phyloP scores from a whole-genome alignment of 768 basidiomycete genomes.

The Pholiota molesta region DNA sequence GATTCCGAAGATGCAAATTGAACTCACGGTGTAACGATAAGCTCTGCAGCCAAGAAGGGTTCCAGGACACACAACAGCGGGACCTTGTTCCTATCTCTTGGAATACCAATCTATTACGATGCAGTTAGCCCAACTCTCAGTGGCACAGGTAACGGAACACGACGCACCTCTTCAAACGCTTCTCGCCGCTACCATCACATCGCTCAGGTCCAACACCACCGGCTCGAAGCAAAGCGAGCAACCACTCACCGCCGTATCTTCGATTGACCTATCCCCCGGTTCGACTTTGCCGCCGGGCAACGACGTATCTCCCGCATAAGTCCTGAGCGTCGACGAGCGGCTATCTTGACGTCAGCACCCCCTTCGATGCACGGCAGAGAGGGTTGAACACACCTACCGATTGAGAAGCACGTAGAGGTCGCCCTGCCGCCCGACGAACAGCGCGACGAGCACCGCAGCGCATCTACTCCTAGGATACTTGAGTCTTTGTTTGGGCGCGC shows the following conservation, averaged over 20 bases:
- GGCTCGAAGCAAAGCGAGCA: not conserved
- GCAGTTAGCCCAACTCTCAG: not conserved
- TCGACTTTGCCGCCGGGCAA: conserved; percentile 88
- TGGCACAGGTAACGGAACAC: not conserved
- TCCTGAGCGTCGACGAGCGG: conserved; percentile 69
- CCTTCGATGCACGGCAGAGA: too few species aligned
- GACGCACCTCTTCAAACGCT: conserved; percentile 83
- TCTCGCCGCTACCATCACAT: conserved; percentile 64
- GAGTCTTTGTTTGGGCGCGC: conserved; percentile 40
- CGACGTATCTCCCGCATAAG: conserved; percentile 88
- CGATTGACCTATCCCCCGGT: conserved; percentile 61
- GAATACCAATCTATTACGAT: conserved; percentile 73
- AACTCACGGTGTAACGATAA: conserved; percentile 85
- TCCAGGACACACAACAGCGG: conserved; percentile 79
- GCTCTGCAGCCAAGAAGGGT: conserved; percentile 72
- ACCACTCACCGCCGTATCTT: conserved; percentile 77
- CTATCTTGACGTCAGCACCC: conserved; percentile 36
- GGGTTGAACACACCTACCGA: conserved; percentile 50
- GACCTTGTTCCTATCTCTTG: conserved; percentile 66
- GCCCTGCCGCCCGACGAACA: conserved; percentile 84
- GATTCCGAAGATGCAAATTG: not conserved
- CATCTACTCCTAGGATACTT: conserved; percentile 58
- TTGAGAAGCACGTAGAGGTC: conserved; percentile 88
- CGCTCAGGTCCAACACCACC: conserved; percentile 2
- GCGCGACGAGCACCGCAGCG: conserved; percentile 80